A percentile compares a stretch with the other conserved stretches of the same genome.
Evolutionary conservation across 345 rosid species (phyloP).

Genomic region (Camelina sativa): DNA sequence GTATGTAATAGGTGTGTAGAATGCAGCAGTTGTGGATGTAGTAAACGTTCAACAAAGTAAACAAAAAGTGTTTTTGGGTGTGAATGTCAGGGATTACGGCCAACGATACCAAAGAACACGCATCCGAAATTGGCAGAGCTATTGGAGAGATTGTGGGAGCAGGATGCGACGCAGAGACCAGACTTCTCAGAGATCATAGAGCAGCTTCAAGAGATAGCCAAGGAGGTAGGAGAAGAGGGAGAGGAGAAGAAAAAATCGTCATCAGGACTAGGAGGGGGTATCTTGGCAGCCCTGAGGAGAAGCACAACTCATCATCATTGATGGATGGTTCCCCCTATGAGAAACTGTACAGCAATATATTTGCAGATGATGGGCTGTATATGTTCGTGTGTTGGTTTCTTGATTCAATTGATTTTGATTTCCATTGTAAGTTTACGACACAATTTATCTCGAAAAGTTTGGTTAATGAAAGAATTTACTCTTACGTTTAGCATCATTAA

Average conservation of each 20-base stretch:
- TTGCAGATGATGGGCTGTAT: slow-evolving; percentile 8
- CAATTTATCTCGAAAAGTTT: too few species aligned
- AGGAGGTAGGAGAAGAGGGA: slow-evolving; percentile 77
- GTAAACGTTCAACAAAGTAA: too few species aligned
- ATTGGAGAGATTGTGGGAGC: slow-evolving; percentile 83
- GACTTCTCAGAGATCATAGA: slow-evolving; percentile 79
- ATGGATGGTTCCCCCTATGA: background rate
- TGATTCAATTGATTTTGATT: slow-evolving; percentile 2
- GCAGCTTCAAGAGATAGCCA: slow-evolving; percentile 66
- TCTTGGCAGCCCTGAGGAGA: slow-evolving; percentile 82
- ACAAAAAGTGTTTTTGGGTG: too few species aligned
- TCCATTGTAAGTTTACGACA: background rate
- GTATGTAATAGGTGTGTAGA: slow-evolving; percentile 43
- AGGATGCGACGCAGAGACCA: slow-evolving; percentile 86
- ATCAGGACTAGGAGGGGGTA: slow-evolving; percentile 56
- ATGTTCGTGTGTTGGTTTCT: slow-evolving; percentile 8
- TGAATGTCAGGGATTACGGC: slow-evolving; percentile 67
- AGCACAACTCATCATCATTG: slow-evolving; percentile 67
- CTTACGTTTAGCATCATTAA: too few species aligned
- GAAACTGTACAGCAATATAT: slow-evolving; percentile 20
- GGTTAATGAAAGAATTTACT: too few species aligned
- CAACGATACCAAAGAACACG: slow-evolving; percentile 73
- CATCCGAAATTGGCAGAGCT: slow-evolving; percentile 68
- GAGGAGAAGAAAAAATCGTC: slow-evolving; percentile 74
- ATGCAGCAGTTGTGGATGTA: background rate